A percentile compares a stretch with the other conserved stretches of the same genome.
Conservation (phyloP, 1,284 basidiomycete genomes). For the Takashimella koratensis region DNA sequence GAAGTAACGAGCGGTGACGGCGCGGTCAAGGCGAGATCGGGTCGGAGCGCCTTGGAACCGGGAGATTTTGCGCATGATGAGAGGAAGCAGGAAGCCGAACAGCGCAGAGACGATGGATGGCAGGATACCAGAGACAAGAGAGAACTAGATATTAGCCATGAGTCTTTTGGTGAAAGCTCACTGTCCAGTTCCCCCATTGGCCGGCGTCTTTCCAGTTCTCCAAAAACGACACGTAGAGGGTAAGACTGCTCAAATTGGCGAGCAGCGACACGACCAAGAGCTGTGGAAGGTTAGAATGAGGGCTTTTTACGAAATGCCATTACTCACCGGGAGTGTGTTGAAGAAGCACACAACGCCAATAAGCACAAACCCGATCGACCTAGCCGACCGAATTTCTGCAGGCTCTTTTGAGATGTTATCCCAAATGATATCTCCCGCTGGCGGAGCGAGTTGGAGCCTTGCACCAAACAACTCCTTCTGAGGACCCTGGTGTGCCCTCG, state of each 20-base stretch:
- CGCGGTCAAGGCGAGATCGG: slow-evolving; percentile 76
- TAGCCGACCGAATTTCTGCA: slow-evolving; percentile 63
- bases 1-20: slow-evolving; percentile 84
- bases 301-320: no score
- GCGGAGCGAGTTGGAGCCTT: slow-evolving; percentile 36
- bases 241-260: slow-evolving; percentile 48
- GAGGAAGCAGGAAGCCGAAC: slow-evolving; percentile 84
- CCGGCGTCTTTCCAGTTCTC: slow-evolving; percentile 62
- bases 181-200: slow-evolving; percentile 48
- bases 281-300: slow-evolving; percentile 12
- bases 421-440: slow-evolving; percentile 62
- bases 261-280: slow-evolving; percentile 40
- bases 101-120: slow-evolving; percentile 80
- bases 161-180: slow-evolving; percentile 46
- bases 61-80: slow-evolving; percentile 78
- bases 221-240: slow-evolving; percentile 67
- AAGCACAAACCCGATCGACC: slow-evolving; percentile 68
- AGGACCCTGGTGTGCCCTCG: slow-evolving; percentile 40
- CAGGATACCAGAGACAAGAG: slow-evolving; percentile 77
- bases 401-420: slow-evolving; percentile 73
- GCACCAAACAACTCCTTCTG: slow-evolving; percentile 47
- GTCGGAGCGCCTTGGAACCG: slow-evolving; percentile 65
- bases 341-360: slow-evolving; percentile 76
- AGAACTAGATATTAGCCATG: slow-evolving; percentile 53
- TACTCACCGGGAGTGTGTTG: slow-evolving; percentile 73